Conservation (phyloP, 768 basidiomycete species). For the Termitomyces sp. region DNA sequence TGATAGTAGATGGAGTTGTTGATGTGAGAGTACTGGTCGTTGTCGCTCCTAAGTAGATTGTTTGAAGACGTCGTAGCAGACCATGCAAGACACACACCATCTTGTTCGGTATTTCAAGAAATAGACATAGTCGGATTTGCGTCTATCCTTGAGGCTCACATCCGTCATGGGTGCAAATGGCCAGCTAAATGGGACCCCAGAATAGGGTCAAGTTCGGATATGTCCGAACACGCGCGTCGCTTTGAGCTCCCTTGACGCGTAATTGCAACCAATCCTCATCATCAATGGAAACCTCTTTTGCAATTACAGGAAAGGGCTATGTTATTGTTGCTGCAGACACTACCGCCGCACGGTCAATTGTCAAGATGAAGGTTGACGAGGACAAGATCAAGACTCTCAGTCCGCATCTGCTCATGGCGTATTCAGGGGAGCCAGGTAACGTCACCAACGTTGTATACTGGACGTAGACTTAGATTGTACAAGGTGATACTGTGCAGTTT, state of each 20-base stretch:
- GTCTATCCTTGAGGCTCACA: conserved; percentile 30
- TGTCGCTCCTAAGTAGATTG: conserved; percentile 60
- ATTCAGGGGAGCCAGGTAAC: conserved; percentile 87
- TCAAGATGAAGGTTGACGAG: conserved; percentile 96
- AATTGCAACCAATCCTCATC: conserved; percentile 8
- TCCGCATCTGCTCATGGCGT: conserved; percentile 91
- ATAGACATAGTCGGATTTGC: conserved; percentile 51
- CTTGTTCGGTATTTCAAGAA: conserved; percentile 62
- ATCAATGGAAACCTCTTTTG: conserved; percentile 87
- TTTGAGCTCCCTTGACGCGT: conserved; percentile 15
- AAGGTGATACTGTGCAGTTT: conserved; percentile 95
- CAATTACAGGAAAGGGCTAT: conserved; percentile 88
- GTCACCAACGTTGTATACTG: neutral
- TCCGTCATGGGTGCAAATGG: conserved; percentile 1
- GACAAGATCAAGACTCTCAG: conserved; percentile 94
- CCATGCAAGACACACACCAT: conserved; percentile 42
- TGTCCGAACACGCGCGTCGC: conserved; percentile 17
- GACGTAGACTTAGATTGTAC: conserved; percentile 2
- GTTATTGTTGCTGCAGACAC: conserved; percentile 91
- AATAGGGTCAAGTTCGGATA: conserved; percentile 18
- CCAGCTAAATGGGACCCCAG: conserved; percentile 1
- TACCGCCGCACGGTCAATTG: conserved; percentile 83
- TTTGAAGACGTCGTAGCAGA: neutral
- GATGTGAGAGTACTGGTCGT: conserved; percentile 79
- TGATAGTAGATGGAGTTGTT: conserved; percentile 83